Evolutionary conservation across 2,329 filamentous ascomycete genomes (phyloP).

Genomic region (Fusarium pseudoanthophilum): DNA sequence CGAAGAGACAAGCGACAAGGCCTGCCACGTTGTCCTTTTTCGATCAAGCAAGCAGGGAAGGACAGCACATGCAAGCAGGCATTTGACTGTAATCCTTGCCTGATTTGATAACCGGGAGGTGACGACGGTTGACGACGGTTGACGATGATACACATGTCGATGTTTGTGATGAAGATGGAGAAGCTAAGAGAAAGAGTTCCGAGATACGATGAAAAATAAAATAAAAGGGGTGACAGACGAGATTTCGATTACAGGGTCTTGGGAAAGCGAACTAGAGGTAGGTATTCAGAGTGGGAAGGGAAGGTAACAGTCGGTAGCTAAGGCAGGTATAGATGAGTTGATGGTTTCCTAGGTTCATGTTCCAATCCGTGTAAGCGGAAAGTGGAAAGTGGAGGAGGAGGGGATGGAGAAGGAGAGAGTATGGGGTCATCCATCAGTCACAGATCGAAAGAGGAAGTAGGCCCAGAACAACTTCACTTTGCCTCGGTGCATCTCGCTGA

Average conservation of each 20-base stretch:
- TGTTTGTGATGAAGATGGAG: slow-evolving; percentile 15
- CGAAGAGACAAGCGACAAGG: slow-evolving; percentile 22
- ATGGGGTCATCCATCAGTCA: slow-evolving; percentile 30
- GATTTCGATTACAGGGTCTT: slow-evolving; percentile 27
- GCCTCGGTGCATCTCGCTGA: slow-evolving; percentile 43
- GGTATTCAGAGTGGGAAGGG: slow-evolving; percentile 25
- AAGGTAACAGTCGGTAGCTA: slow-evolving; percentile 4
- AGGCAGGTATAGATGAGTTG: slow-evolving; percentile 15
- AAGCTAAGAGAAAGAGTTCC: neutral
- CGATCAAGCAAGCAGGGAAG: slow-evolving; percentile 23
- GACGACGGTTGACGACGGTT: slow-evolving; percentile 10
- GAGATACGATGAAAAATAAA: slow-evolving; percentile 1
- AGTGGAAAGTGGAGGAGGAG: slow-evolving; percentile 18
- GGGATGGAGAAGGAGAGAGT: neutral
- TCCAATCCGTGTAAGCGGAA: slow-evolving; percentile 29
- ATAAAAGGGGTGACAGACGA: slow-evolving; percentile 26
- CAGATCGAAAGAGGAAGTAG: slow-evolving; percentile 44
- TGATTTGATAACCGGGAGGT: slow-evolving; percentile 28
- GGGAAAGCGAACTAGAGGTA: neutral
- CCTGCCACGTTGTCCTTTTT: slow-evolving; percentile 32
- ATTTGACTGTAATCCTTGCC: slow-evolving; percentile 18
- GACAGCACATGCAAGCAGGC: neutral
- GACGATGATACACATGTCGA: neutral
- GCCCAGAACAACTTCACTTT: slow-evolving; percentile 36
- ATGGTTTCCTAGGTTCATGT: slow-evolving; percentile 7